Base-by-base conservation (phyloP, 768 basidiomycete genomes). In the Lactarius quietus region DNA sequence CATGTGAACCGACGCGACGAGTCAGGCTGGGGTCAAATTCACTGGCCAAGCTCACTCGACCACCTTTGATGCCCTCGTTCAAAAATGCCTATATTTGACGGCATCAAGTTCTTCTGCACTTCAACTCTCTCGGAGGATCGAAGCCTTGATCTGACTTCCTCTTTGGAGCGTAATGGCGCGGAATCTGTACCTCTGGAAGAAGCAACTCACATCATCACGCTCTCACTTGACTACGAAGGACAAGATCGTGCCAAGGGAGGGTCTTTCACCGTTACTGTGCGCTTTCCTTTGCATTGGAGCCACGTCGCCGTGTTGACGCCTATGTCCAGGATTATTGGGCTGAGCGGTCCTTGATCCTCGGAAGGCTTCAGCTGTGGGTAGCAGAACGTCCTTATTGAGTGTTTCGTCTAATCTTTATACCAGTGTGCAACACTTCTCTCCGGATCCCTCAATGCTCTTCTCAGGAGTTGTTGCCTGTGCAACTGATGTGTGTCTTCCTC, bases 401-500 rank as follows among this genome's bases (percentile, higher is more conserved):
- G 18, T 31, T 26, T 10, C 12, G 5, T 10, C 39, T 67, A 14
- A 63, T 28, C 3, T 15, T 39, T 18, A 33, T 43, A 28, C 10
- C 9, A 68, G 67, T 17, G 55, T 45, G 3, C 69, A 82, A 29
- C 84, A 79, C 72, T 95, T 87, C 77, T 95, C 93, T 2, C 80
- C 91, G 3, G 86, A 93, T 73, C 90, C 90, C 0, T 74, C 81
- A 1, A 84, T 86, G 80, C 81, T 94, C 56, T 95, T 96, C 77
- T 95, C 93, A 8, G 91, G 91, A 1, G 79, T 95, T 23, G 83
- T 89, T 12, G 90, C 87, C 0, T 88, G 87, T 70, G 84, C 86
- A 3, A 80, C 85, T 17, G 87, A 88, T 65, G 88, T 91, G 65
- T 62, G 81, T 72, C 31, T n/a, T 33, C 23, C 53, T 23, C 28